These are phyloP conservation scores for Knufia fluminis DNA, from an alignment of 2,329 filamentous ascomycete genomes.

Conservation along the genomic window DNA sequence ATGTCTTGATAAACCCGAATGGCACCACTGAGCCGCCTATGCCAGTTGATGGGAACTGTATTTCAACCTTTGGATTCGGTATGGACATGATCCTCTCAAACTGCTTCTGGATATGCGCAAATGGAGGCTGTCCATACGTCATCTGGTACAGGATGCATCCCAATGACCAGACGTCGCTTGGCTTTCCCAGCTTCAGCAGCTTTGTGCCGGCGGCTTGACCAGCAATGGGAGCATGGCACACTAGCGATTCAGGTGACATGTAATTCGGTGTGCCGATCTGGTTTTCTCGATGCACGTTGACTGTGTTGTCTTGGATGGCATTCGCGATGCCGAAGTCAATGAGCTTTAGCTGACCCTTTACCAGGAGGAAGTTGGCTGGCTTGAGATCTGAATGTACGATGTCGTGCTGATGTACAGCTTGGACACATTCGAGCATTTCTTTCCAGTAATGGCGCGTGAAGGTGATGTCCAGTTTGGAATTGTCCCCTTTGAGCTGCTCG, in stretches of 20 bases:
- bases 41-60: slow-evolving; percentile 38
- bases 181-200: slow-evolving; percentile 91
- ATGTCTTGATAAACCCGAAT: slow-evolving; percentile 45
- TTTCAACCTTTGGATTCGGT: slow-evolving; percentile 40
- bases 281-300: slow-evolving; percentile 92
- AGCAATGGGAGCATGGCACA: slow-evolving; percentile 66
- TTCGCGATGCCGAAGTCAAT: slow-evolving; percentile 99
- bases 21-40: slow-evolving; percentile 45
- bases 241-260: slow-evolving; percentile 91
- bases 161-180: slow-evolving; percentile 90
- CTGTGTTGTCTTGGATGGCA: slow-evolving; percentile 91
- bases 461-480: slow-evolving; percentile 70
- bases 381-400: slow-evolving; percentile 97
- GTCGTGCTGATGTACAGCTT: slow-evolving; percentile 77
- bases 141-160: slow-evolving; percentile 97
- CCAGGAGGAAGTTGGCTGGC: slow-evolving; percentile 91
- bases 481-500: slow-evolving; percentile 60
- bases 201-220: slow-evolving; percentile 47
- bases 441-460: slow-evolving; percentile 99
- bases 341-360: slow-evolving; percentile 81
- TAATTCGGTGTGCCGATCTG: slow-evolving; percentile 97
- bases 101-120: slow-evolving; percentile 81
- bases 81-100: slow-evolving; percentile 64
- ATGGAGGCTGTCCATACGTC: slow-evolving; percentile 93
- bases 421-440: slow-evolving; percentile 95